Base-by-base conservation (phyloP, 2,329 filamentous ascomycete species). In the Tolypocladium ovalisporum region DNA sequence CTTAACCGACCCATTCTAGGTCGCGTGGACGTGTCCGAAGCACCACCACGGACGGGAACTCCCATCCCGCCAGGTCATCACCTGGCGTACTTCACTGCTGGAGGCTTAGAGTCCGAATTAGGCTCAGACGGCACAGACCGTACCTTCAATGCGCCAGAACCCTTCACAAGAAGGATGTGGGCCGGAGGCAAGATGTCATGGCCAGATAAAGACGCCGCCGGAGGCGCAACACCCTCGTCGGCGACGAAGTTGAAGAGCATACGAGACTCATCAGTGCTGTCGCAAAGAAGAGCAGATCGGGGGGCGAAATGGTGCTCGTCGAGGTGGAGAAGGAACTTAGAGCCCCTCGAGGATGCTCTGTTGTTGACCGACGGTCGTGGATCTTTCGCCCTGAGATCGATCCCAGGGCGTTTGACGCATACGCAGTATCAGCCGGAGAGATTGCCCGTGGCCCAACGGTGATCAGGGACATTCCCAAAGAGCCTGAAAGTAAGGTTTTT, bases 111-210 rank as follows among this genome's bases (percentile, higher is more conserved):
- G 63, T 60, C 65, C 1, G 75, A 80, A 8, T 74, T 87, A 0
- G 83, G 83, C 0, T 60, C 66, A 0, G 84, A 88, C 66, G 85
- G 85, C 17, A 84, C 81, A 0, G 84, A 87, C 68, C 70, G 66
- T 1, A 79, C 78, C 0, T 86, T 82, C 65, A 87, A 85, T 62
- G 78, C 83, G 0, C 75, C 80, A 0, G 60, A 70, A 3, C 83
- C 83, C 0, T 87, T 86, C 58, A 84, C 82, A 2, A 70, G 84
- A 35, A 75, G 84, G 15, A 87, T 87, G 84, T 87, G 85, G 85
- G 84, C 84, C 0, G 84, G 84, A 1, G 85, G 85, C 0, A 73
- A 75, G 57, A 80, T 87, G 68, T 66, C 67, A 17, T 85, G 82
- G 81, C 61, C 53, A 80, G 80, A 59, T 36, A n/a, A 53, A 12